Evolutionary conservation across 257 asterid species (phyloP), one percentile per base, ranked within the genome.

Genomic region (Gentiana macrophylla): DNA sequence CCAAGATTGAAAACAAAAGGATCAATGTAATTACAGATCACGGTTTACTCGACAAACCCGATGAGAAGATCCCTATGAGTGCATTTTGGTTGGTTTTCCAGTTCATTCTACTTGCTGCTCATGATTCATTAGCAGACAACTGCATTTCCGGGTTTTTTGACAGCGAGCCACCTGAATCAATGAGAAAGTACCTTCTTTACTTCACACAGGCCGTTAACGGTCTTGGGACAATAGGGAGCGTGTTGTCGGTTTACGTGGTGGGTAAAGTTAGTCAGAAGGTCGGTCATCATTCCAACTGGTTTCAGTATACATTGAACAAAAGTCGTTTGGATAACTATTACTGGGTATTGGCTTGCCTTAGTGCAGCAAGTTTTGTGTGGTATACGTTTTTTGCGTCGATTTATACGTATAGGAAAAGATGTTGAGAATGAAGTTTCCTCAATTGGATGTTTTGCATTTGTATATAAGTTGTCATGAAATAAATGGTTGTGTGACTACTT

Each of bases 1-100:
- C 86, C 8, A 66, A 54, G 51, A 84, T 76, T 12, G 94, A 80
- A 54, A 52, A 62, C 36, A 53, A 5, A n/a, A 73, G 78, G 36
- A 53, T 49, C 3, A 6, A 49, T 12, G 57, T 66, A 8, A 50
- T 58, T 35, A 50, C 33, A 10, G 41, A 35, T 12, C 70, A 65
- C 35, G 62, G 43, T 43, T 48, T 65, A 33, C 53, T 57, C 12
- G 36, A 34, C 8, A 65, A 65, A 47, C 70, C 70, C 3, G 41
- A 58, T n/a, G 61, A 43, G 1, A 43, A 38, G 2, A 46, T 59
- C 37, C 65, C 71, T 1, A 67, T 61, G 62, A 67, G 63, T 32
- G 52, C 62, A n/a, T 67, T 67, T 36, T 67, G 72, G 72, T 48
- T 66, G 12, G 33, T 66, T 34, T 60, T 64, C 32, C 71, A 66